Percentiles rank a stretch among this genome's conserved stretches.
These are phyloP conservation scores for Fusarium chaquense DNA, from an alignment of 2,329 filamentous ascomycete genomes.

Conservation along the genomic window DNA sequence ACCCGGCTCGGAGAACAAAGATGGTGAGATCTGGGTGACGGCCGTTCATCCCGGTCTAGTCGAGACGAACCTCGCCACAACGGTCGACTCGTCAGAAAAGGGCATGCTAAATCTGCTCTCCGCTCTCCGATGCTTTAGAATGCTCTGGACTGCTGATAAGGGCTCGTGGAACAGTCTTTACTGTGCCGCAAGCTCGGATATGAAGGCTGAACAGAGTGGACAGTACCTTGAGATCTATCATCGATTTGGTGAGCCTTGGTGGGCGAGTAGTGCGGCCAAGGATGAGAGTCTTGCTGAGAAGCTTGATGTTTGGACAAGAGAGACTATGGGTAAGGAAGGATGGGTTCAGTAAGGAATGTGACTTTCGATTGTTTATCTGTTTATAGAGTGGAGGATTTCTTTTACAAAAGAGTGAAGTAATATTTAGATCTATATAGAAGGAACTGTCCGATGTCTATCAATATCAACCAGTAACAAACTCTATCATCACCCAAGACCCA, in stretches of 20 bases:
- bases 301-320: slow-evolving; percentile 34
- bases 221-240: slow-evolving; percentile 27
- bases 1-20: slow-evolving; percentile 2
- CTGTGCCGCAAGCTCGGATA: slow-evolving; percentile 25
- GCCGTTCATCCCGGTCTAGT: slow-evolving; percentile 35
- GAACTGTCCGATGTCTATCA: not conserved
- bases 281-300: slow-evolving; percentile 25
- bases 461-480: not conserved
- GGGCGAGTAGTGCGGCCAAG: slow-evolving; percentile 24
- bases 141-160: slow-evolving; percentile 14
- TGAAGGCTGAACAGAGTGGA: slow-evolving; percentile 32
- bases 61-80: slow-evolving; percentile 8
- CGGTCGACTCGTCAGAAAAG: not conserved
- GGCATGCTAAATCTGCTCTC: not conserved
- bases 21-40: slow-evolving; percentile 33
- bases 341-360: slow-evolving; percentile 10
- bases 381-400: not conserved
- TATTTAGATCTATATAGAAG: slow-evolving; percentile 4
- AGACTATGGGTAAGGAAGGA: slow-evolving; percentile 20
- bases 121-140: not conserved
- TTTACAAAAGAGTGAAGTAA: not conserved
- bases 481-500: not conserved
- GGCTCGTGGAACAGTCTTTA: slow-evolving; percentile 39
- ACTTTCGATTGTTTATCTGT: not conserved
- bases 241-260: slow-evolving; percentile 29